A percentile compares a stretch with the other conserved stretches of the same genome.
Conservation (phyloP, 495 filamentous ascomycete genomes). For the Lasiosphaeris hirsuta region DNA sequence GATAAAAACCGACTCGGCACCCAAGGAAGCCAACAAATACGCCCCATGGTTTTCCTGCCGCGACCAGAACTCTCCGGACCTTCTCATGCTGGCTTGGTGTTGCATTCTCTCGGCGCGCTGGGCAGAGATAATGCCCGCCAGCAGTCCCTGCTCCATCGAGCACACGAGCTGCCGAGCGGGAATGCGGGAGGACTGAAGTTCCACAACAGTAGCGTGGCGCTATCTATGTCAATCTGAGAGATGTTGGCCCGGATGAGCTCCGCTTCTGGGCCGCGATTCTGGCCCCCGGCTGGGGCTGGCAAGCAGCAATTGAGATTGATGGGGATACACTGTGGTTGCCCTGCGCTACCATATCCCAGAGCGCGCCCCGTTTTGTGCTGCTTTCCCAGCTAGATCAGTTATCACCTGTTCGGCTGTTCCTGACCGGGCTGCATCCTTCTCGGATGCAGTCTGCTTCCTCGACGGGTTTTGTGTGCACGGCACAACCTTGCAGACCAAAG, state of each 20-base stretch:
- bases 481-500: no score
- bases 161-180: conserved; percentile 3
- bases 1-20: no score
- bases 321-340: no score
- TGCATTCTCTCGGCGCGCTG: conserved; percentile 24
- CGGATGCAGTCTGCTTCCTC: no score
- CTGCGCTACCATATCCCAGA: no score
- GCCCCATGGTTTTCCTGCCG: conserved; percentile 5
- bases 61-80: conserved; percentile 8
- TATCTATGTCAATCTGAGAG: conserved; percentile 18
- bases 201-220: no score
- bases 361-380: no score
- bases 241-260: conserved; percentile 27
- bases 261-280: conserved; percentile 36
- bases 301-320: conserved; percentile 5
- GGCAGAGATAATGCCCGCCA: conserved; percentile 14
- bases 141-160: conserved; percentile 10
- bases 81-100: conserved; percentile 20
- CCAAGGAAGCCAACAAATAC: no score
- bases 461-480: no score
- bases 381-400: no score
- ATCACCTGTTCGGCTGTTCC: no score
- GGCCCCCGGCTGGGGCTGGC: conserved; percentile 29
- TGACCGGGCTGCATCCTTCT: no score
- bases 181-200: neutral